These are phyloP conservation scores for Trichoderma brevicompactum DNA, from an alignment of 2,329 filamentous ascomycete species.

Conservation along the genomic window DNA sequence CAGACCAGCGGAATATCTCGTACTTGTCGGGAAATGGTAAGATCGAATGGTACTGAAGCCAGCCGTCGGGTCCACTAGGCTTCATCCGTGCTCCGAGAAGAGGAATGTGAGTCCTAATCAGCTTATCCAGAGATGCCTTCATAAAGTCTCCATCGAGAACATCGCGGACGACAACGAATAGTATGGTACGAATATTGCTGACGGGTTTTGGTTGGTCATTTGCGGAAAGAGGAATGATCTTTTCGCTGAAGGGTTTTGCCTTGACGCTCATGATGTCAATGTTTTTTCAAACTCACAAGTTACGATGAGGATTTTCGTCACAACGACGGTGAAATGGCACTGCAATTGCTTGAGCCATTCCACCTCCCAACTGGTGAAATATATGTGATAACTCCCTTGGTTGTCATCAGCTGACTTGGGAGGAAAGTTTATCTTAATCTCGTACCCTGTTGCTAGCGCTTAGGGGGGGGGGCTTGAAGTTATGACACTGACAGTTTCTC, in stretches of 20 bases:
- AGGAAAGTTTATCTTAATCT: neutral
- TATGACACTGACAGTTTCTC: neutral
- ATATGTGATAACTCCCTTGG: neutral
- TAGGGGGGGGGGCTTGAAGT: slow-evolving; percentile 4
- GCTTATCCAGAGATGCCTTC: slow-evolving; percentile 27
- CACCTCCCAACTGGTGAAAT: neutral
- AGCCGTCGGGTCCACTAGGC: slow-evolving; percentile 7
- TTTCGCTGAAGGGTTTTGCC: neutral
- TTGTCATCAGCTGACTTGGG: neutral
- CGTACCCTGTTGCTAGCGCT: neutral
- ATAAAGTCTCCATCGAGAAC: slow-evolving; percentile 28
- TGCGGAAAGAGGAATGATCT: slow-evolving; percentile 27
- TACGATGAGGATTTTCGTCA: neutral
- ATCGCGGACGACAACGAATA: slow-evolving; percentile 31
- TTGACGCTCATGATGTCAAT: slow-evolving; percentile 9
- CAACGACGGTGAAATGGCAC: neutral
- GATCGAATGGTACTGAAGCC: slow-evolving; percentile 29
- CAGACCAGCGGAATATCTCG: slow-evolving; percentile 31
- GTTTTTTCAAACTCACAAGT: too few relatives aligned
- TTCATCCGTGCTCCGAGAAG: slow-evolving; percentile 31
- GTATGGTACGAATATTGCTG: slow-evolving; percentile 29
- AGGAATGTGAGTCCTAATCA: slow-evolving; percentile 31
- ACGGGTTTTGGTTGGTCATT: slow-evolving; percentile 31
- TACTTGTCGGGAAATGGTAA: slow-evolving; percentile 19
- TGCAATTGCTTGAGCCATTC: neutral